Evolutionary conservation across 225 moss, liverwort and hornwort species (phyloP), one percentile per base, ranked within the genome.

Genomic region (Lunularia cruciata): DNA sequence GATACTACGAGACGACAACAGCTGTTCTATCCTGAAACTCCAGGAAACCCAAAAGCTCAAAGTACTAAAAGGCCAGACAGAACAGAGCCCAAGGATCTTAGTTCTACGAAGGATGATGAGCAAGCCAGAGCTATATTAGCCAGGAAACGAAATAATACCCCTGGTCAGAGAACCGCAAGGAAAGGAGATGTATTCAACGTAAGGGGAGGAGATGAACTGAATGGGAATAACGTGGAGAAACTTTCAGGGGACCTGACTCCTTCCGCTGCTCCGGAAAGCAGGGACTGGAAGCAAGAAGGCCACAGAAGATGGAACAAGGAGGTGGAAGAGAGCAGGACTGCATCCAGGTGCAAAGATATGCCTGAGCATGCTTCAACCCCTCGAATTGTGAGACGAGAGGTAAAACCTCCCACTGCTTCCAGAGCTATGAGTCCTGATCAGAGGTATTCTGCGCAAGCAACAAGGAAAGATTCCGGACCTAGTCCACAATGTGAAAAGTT

Each of bases 401-500:
- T 9, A 10, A 14, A n/a, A 61, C 23, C 40, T 39, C 39, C 4
- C 26, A 8, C 23, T 40, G 31, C 14, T 4, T 57, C 56, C 16
- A 16, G 23, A 33, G 4, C 8, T 16, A 57, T 5, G 15, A 61
- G 23, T 39, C 39, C 25, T 39, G 11, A 26, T n/a, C 8, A 5
- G 26, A 40, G 11, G 4, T 13, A 61, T 26, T 43, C 64, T 7
- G 13, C 8, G 27, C 38, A 26, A 27, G 8, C 5, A 18, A 28
- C 9, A 12, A n/a, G n/a, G n/a, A n/a, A n/a, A n/a, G n/a, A n/a
- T n/a, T n/a, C n/a, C n/a, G n/a, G n/a, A n/a, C 54, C 1, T 3
- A 26, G 54, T 27, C 27, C 51, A 20, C 35, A 18, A 10, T 67
- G 67, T 34, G 0, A 52, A 35, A 35, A 51, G 36, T 67, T 67